These are phyloP conservation scores for Botrytis pseudocinerea DNA, from an alignment of 2,329 filamentous ascomycete genomes.

Conservation along the genomic window DNA sequence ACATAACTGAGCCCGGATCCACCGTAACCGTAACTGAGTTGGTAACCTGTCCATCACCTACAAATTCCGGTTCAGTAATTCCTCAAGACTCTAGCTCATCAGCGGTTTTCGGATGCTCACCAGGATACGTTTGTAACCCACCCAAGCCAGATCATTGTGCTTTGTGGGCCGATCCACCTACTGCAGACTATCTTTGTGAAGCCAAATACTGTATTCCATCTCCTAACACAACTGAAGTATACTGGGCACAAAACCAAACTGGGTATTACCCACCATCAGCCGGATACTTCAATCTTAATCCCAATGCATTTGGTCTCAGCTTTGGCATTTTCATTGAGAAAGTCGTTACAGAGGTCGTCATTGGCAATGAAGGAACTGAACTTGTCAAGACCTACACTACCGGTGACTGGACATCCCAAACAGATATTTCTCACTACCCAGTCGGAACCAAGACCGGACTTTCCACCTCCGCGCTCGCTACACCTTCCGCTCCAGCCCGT, in stretches of 20 bases:
- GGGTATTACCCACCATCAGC: conserved; percentile 53
- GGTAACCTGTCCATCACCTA: conserved; percentile 33
- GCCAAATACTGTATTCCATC: conserved; percentile 44
- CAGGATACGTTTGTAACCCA: conserved; percentile 46
- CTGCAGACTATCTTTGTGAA: conserved; percentile 43
- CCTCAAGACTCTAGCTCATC: conserved; percentile 34
- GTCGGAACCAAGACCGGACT: conserved; percentile 18
- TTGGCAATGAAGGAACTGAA: conserved; percentile 25
- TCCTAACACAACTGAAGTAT: conserved; percentile 37
- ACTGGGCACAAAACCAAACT: conserved; percentile 50
- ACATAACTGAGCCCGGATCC: conserved; percentile 20
- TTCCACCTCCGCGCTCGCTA: conserved; percentile 16
- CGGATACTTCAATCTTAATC: conserved; percentile 66
- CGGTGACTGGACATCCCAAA: conserved; percentile 57
- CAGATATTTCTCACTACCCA: conserved; percentile 47
- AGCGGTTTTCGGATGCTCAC: conserved; percentile 47
- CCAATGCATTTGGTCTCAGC: conserved; percentile 60
- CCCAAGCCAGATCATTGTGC: conserved; percentile 44
- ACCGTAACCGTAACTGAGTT: conserved; percentile 29
- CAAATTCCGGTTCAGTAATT: conserved; percentile 30
- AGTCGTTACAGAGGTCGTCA: conserved; percentile 42
- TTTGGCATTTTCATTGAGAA: conserved; percentile 60
- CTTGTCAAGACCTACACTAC: conserved; percentile 49
- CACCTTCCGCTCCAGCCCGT: neutral
- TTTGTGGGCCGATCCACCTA: conserved; percentile 45